Evolutionary conservation across 441 rosid species (phyloP).

Genomic region (Erodium texanum): DNA sequence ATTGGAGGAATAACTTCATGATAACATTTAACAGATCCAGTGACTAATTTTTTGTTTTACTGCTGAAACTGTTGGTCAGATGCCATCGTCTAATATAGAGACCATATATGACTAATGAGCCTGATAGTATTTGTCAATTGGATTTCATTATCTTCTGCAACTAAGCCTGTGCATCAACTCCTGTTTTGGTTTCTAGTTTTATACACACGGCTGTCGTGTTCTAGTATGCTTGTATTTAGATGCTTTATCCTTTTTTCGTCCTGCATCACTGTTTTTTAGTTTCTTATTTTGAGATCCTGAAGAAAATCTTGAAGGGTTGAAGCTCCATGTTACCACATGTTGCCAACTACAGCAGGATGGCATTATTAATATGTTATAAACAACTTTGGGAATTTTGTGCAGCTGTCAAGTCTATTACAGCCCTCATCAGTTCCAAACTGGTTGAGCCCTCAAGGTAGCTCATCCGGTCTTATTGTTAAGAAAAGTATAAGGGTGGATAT

Average conservation of each 20-base stretch:
- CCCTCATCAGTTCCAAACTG: conserved; percentile 67
- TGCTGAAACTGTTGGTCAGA: conserved; percentile 14
- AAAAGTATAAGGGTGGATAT: conserved; percentile 88
- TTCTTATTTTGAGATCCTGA: conserved; percentile 4
- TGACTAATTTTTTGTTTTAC: neutral
- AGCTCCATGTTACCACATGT: conserved; percentile 2
- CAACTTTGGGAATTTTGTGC: conserved; percentile 32
- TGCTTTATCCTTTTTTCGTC: neutral
- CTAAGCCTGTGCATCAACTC: conserved; percentile 2
- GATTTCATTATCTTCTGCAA: conserved; percentile 11
- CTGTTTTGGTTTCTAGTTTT: neutral
- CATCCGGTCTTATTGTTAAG: conserved; percentile 82
- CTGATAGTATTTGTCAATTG: conserved; percentile 12
- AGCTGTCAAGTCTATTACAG: conserved; percentile 58
- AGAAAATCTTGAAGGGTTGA: conserved; percentile 10
- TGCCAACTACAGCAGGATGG: neutral
- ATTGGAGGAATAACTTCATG: conserved; percentile 5
- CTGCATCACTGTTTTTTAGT: neutral
- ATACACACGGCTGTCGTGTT: neutral
- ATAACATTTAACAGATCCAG: conserved; percentile 7
- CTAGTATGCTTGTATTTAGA: neutral
- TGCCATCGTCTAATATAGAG: conserved; percentile 9
- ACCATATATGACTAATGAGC: conserved; percentile 8
- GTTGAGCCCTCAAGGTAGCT: conserved; percentile 69
- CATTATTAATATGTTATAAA: conserved; percentile 14